Percentiles rank a stretch among this genome's conserved stretches.
These are phyloP conservation scores for Pochonia chlamydosporia DNA, from an alignment of 2,329 filamentous ascomycete species.

Conservation along the genomic window DNA sequence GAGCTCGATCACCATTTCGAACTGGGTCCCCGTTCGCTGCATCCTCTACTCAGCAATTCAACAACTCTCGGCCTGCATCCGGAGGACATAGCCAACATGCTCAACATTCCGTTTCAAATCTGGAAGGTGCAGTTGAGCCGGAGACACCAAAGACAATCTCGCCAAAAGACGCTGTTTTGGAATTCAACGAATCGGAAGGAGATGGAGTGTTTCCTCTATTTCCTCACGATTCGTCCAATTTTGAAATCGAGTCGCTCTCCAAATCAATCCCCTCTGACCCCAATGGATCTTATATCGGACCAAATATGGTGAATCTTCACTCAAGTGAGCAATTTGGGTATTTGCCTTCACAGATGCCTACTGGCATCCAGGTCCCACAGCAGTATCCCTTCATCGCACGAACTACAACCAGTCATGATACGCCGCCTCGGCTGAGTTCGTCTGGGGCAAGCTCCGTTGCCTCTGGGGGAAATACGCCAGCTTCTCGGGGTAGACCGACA, in stretches of 20 bases:
- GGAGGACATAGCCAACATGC: conserved; percentile 51
- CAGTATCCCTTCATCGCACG: conserved; percentile 46
- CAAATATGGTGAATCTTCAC: neutral
- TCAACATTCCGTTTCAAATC: conserved; percentile 30
- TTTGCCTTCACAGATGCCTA: conserved; percentile 29
- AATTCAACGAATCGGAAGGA: conserved; percentile 72
- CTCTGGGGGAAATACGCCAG: conserved; percentile 25
- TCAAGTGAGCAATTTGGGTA: conserved; percentile 8
- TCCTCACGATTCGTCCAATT: conserved; percentile 49
- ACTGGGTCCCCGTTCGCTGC: conserved; percentile 58
- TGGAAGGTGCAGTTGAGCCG: conserved; percentile 33
- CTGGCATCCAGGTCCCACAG: conserved; percentile 38
- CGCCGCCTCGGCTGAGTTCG: conserved; percentile 36
- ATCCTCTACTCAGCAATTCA: conserved; percentile 34
- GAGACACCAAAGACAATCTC: conserved; percentile 79
- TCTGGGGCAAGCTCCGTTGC: conserved; percentile 39
- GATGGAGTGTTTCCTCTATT: conserved; percentile 70
- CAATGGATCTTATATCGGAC: conserved; percentile 14
- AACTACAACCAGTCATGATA: conserved; percentile 25
- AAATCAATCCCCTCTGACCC: conserved; percentile 23
- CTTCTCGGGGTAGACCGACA: conserved; percentile 44
- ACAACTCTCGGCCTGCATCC: conserved; percentile 52
- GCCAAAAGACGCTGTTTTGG: conserved; percentile 83
- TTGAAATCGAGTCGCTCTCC: conserved; percentile 32
- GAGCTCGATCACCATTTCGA: conserved; percentile 77